Evolutionary conservation across 2,329 filamentous ascomycete genomes (phyloP), one percentile per base, ranked within the genome.

Genomic region (Hypoxylon sp.): DNA sequence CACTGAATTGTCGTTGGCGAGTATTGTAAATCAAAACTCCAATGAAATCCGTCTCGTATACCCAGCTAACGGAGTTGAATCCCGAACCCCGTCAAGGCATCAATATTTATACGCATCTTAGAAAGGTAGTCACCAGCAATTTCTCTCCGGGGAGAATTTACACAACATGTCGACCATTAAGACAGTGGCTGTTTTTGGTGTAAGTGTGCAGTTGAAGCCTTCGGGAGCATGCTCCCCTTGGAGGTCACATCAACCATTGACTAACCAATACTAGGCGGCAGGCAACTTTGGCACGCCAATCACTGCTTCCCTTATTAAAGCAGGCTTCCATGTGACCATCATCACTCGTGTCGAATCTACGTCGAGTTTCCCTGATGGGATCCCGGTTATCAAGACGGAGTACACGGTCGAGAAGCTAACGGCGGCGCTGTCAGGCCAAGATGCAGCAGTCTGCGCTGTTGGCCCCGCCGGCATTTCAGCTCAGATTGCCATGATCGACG

Each of bases 271-370:
- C 17, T 41, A 77, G 74, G 73, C 74, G 2, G 67, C 71, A 7
- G 75, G 75, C n/a, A 76, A 75, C 49, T 77, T 77, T 53, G 75
- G 74, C 32, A 53, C 65, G 2, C 73, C 74, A 14, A 75, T 76
- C 49, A 76, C 75, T 1, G 50, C 68, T 1, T 73, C 74, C 9
- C 75, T 76, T 7, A 4, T 65, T 3, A 36, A 30, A 30, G 72
- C 73, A 38, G 73, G 70, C 19, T 75, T 75, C 63, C 61, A 71
- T 5, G 72, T 76, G 17, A 75, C 72, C 7, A 65, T 72, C 25
- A 46, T 76, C 58, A 73, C 71, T 23, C 75, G 75, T 1, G 52
- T 65, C 9, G 63, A 62, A 32, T 77, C 72, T 0, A 14, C 63
- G 0, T 70, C 74, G 13, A 65, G 32, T 2, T 75, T 75, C 21